Evolutionary conservation across 305 asterid genomes (phyloP).

Genomic region (Plantago coronopus): DNA sequence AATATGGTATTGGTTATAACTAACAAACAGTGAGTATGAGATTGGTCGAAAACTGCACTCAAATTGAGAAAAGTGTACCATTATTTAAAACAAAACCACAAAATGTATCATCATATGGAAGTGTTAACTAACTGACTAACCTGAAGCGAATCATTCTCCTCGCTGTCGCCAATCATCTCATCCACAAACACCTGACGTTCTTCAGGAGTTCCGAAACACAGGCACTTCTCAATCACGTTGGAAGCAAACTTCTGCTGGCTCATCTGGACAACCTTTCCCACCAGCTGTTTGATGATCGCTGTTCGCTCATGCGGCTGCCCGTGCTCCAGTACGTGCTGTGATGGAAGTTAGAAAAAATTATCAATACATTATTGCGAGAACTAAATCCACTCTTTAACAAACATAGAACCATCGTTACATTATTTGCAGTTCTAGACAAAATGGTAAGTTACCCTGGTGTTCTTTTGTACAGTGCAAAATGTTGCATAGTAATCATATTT

Average conservation of each 20-base stretch:
- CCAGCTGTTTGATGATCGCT: slow-evolving; percentile 42
- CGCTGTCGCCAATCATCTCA: slow-evolving; percentile 61
- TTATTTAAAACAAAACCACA: too few relatives aligned
- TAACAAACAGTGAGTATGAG: background rate
- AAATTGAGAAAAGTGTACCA: background rate
- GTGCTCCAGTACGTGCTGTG: slow-evolving; percentile 62
- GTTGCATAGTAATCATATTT: too few relatives aligned
- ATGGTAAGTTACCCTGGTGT: too few relatives aligned
- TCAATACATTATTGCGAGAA: background rate
- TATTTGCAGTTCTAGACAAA: too few relatives aligned
- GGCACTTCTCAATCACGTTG: slow-evolving; percentile 70
- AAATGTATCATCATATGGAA: too few relatives aligned
- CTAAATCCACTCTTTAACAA: too few relatives aligned
- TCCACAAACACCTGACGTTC: slow-evolving; percentile 54
- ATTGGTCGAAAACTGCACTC: too few relatives aligned
- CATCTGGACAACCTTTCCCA: slow-evolving; percentile 62
- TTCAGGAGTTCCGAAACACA: slow-evolving; percentile 55
- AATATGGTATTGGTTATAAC: background rate
- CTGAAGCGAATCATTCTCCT: slow-evolving; percentile 65
- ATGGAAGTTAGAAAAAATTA: slow-evolving; percentile 2
- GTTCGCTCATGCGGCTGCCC: slow-evolving; percentile 60
- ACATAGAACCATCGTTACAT: too few relatives aligned
- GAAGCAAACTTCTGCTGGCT: slow-evolving; percentile 74
- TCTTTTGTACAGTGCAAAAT: too few relatives aligned
- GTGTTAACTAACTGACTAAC: slow-evolving; percentile 29